Evolutionary conservation across 2,329 filamentous ascomycete genomes (phyloP), one percentile per base, ranked within the genome.

Genomic region (Pyricularia sp.): DNA sequence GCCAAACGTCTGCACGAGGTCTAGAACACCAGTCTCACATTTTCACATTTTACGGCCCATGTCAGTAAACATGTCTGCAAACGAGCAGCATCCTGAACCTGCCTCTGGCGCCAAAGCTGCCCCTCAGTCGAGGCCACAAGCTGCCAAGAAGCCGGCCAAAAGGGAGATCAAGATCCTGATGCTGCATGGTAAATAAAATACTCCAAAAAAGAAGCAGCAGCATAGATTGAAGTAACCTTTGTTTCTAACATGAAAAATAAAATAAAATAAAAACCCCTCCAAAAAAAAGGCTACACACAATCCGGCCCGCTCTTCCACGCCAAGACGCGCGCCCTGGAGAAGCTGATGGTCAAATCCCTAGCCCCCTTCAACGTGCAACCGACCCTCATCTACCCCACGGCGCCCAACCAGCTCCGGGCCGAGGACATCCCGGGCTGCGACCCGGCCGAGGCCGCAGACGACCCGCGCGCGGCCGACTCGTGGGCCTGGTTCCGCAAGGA

Each of bases 251-350:
- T 16, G n/a, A 62, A 22, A 31, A 2, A 26, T 33, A 10, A 10
- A 1, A 19, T 16, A 31, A 62, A 22, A 31, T 4, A 26, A 31
- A 33, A 61, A 57, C 19, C 13, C 44, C 40, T 24, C 12, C 28
- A n/a, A 63, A 53, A 60, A 49, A 12, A 65, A 87, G 89, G 93
- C 75, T 97, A 87, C 83, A 96, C 93, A 8, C 93, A 97, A 80
- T 96, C 90, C 31, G 92, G 93, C 4, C 76, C 87, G 4, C 80
- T 92, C 68, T 97, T 97, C 83, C 88, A 86, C 73, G 84, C 88
- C 75, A 97, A 97, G 79, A 96, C 91, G 60, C 90, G 91, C 74
- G 91, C 91, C 12, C 81, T 97, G 1, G 86, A 92, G 70, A 96
- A 97, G 75, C 80, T 88, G 64, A 83, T 97, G 65, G 75, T 80